Evolutionary conservation across 768 basidiomycete species (phyloP).

Genomic region (Scleroderma citrinum): DNA sequence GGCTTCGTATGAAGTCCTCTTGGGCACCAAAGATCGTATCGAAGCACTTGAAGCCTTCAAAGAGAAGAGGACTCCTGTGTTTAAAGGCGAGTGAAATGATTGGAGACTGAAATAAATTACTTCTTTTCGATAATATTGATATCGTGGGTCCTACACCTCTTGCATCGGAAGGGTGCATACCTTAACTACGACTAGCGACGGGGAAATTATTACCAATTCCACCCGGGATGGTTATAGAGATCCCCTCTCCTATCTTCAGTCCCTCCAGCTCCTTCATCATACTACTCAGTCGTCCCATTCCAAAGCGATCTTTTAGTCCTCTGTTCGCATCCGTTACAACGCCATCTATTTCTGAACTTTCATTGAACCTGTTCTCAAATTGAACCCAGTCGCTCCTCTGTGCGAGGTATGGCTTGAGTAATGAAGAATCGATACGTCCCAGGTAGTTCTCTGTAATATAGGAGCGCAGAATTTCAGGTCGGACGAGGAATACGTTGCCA

Average conservation of each 20-base stretch:
- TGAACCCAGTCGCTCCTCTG: conserved; percentile 89
- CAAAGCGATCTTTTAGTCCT: conserved; percentile 50
- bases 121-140: neutral
- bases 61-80: conserved; percentile 74
- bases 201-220: conserved; percentile 53
- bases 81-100: conserved; percentile 62
- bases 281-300: conserved; percentile 66
- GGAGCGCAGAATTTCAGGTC: conserved; percentile 89
- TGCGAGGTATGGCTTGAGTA: conserved; percentile 87
- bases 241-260: conserved; percentile 52
- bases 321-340: conserved; percentile 35
- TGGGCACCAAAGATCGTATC: conserved; percentile 66
- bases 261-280: conserved; percentile 88
- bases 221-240: conserved; percentile 53
- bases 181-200: conserved; percentile 40
- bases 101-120: conserved; percentile 1
- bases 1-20: conserved; percentile 74
- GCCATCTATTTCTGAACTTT: conserved; percentile 41
- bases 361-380: conserved; percentile 77
- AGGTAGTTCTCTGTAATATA: conserved; percentile 95
- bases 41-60: conserved; percentile 86
- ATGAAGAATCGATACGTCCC: conserved; percentile 79
- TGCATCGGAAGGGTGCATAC: too few species aligned
- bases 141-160: too few species aligned
- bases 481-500: conserved; percentile 94